Evolutionary conservation across 495 filamentous ascomycete genomes (phyloP), one percentile per base, ranked within the genome.

Genomic region (Daldinia decipiens): DNA sequence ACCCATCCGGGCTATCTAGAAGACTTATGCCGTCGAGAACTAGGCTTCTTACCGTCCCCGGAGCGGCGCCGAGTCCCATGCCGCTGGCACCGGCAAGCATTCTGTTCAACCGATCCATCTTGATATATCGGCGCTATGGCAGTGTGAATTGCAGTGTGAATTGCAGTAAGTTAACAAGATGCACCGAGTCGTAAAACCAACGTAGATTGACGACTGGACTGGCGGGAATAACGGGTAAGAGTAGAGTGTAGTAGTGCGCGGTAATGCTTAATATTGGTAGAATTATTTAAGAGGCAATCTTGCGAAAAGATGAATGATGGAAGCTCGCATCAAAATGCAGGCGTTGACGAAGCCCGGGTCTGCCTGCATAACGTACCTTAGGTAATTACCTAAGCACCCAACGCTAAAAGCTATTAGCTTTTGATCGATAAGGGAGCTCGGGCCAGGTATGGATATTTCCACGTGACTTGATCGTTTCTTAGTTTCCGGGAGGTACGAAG

Each of bases 61-160:
- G 90, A 64, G 88, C 87, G 72, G 86, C 84, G 63, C 87, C 87
- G 75, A 92, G 88, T 60, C 86, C 89, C 88, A 96, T 92, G 80
- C 89, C 88, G 74, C 91, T 90, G 75, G 91, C 91, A 69, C 88
- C 87, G 74, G 90, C 86, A 64, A 97, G 85, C 89, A 97, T 90
- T 74, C 90, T 85, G 77, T 90, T 91, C 76, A 97, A 88, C 74
- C 94, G 91, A 77, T 97, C 93, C 94, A 97, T 97, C 31, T 71
- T 78, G 62, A 6, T 56, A 54, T 34, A 67, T 68, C 59, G 40
- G 61, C 53, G 66, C 61, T 66, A 58, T 53, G 1, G 26, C 32
- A 50, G 53, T 32, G 24, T 53, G 21, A 32, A 70, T 47, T 32
- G 26, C 32, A 50, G 53, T 32, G 24, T 53, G 21, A 32, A 70